Evolutionary conservation across 805 yeast species (phyloP), one percentile per base, ranked within the genome.

Genomic region (Myxozyma sirexii): DNA sequence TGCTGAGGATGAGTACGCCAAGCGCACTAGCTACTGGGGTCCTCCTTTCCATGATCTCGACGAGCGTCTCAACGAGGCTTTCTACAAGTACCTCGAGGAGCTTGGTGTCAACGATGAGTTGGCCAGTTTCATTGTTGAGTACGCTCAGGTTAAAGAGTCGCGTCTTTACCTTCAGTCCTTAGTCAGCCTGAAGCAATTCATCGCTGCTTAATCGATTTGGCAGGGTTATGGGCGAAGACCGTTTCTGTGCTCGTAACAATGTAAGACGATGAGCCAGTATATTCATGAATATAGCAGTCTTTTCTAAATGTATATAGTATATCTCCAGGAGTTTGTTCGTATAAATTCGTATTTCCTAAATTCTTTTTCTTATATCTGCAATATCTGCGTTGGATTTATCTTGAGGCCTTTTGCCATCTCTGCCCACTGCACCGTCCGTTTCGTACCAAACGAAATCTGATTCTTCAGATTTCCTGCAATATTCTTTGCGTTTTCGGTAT

Each of bases 1-100:
- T 6, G 45, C 52, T 15, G 55, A 38, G 38, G 54, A 39, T 12
- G 56, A 56, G 42, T 17, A 7, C 39, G 37, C 8, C 15, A 54
- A 52, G 53, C 57, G 48, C 41, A 13, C 35, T n/a, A 27, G 31
- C 17, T 62, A 60, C 59, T 56, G 62, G 61, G 66, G 66, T 10
- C 66, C 66, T 8, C 59, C 59, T 3, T 62, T 57, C 60, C 33
- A 31, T 12, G 58, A 56, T 24, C 61, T 62, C 27, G 66, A 62
- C 15, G 56, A 55, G 41, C 46, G 49, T 27, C 53, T 62, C n/a
- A 55, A 46, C 21, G 59, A 60, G 17, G 45, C 57, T 4, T 42
- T 50, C 41, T 29, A 27, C 45, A 41, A 38, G 12, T 60, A 62
- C 42, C 29, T 62, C 27, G 61, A 29, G 43, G 52, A 52, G 37